A percentile compares a stretch with the other conserved stretches of the same genome.
Evolutionary conservation across 1,284 basidiomycete genomes (phyloP).

Genomic region (Calocybe gambosa): DNA sequence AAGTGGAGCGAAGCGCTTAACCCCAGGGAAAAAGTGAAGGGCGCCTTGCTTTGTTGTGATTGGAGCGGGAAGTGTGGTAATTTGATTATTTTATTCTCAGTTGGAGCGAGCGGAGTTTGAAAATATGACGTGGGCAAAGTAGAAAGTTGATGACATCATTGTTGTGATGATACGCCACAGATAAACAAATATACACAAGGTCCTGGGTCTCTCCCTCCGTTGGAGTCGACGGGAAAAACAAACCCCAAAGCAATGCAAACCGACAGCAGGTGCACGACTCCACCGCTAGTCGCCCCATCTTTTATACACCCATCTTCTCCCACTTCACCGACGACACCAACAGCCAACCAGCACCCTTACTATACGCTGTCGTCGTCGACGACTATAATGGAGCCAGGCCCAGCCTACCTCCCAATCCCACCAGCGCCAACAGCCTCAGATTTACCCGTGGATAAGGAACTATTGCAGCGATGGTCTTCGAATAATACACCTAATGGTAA

Average conservation of each 20-base stretch:
- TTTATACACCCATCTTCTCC: neutral
- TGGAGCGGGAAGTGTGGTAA: too few relatives aligned
- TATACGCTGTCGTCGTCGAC: neutral
- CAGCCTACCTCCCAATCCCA: slow-evolving; percentile 7
- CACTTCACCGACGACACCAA: neutral
- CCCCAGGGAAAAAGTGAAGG: too few relatives aligned
- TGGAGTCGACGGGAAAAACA: slow-evolving; percentile 5
- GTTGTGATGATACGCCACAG: slow-evolving; percentile 4
- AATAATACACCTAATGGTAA: slow-evolving; percentile 10
- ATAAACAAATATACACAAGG: slow-evolving; percentile 7
- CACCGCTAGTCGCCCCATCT: neutral
- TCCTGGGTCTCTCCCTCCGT: neutral
- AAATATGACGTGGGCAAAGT: neutral
- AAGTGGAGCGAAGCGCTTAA: too few relatives aligned
- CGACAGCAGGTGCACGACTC: slow-evolving; percentile 2
- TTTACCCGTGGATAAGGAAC: slow-evolving; percentile 13
- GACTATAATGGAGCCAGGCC: slow-evolving; percentile 2
- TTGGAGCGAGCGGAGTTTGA: neutral
- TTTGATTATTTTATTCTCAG: neutral
- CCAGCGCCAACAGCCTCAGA: slow-evolving; percentile 13
- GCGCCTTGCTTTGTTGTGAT: too few relatives aligned
- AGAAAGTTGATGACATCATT: slow-evolving; percentile 7
- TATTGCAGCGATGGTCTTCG: slow-evolving; percentile 15
- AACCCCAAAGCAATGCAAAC: slow-evolving; percentile 1
- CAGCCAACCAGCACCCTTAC: neutral